These are phyloP conservation scores for Xylariaceae sp. DNA, from an alignment of 2,329 filamentous ascomycete genomes.

Conservation along the genomic window DNA sequence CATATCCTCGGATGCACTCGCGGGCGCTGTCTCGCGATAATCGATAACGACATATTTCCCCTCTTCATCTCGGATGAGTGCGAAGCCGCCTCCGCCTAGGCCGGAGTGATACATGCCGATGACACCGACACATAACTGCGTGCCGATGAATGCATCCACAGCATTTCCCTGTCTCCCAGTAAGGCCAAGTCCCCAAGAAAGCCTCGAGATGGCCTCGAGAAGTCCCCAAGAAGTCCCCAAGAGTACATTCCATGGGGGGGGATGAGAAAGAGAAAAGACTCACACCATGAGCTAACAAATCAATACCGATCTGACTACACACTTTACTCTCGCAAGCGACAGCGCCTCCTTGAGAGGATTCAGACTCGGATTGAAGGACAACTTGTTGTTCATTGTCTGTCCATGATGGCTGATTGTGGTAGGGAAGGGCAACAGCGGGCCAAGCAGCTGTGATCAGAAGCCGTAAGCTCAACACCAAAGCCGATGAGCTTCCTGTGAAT, in stretches of 20 bases:
- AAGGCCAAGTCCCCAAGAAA: background rate
- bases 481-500: slow-evolving; percentile 1
- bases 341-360: slow-evolving; percentile 23
- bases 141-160: slow-evolving; percentile 69
- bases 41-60: slow-evolving; percentile 81
- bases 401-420: background rate
- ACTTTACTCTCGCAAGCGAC: slow-evolving; percentile 31
- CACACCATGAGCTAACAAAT: slow-evolving; percentile 28
- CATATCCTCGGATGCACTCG: slow-evolving; percentile 78
- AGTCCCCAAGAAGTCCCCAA: too few relatives aligned
- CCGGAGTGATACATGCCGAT: slow-evolving; percentile 75
- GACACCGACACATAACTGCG: slow-evolving; percentile 69
- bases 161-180: slow-evolving; percentile 57
- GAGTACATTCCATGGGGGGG: too few relatives aligned
- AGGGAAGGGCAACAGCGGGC: slow-evolving; percentile 2
- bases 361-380: slow-evolving; percentile 17
- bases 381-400: slow-evolving; percentile 15
- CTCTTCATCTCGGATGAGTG: slow-evolving; percentile 65
- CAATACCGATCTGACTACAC: slow-evolving; percentile 33
- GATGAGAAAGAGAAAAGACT: slow-evolving; percentile 12
- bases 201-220: too few relatives aligned
- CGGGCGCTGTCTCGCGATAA: slow-evolving; percentile 83
- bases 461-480: slow-evolving; percentile 10
- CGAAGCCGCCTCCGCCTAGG: slow-evolving; percentile 87
- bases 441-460: slow-evolving; percentile 9